Conservation (phyloP, 2,329 filamentous ascomycete genomes). For the Bipolaris gigantea region DNA sequence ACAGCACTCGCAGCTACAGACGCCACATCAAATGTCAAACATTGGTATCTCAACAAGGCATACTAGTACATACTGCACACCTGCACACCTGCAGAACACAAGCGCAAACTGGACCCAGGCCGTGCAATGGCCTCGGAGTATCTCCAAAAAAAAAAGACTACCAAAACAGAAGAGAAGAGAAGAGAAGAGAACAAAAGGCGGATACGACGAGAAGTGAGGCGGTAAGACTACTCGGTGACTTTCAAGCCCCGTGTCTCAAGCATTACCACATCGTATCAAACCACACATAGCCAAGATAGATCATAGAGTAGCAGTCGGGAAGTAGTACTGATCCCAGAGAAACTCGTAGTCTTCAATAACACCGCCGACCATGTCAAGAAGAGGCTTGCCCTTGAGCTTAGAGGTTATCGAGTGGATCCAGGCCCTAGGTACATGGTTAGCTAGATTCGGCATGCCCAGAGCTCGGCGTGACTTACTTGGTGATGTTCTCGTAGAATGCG, state of each 20-base stretch:
- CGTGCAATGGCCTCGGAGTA: constrained; percentile 2
- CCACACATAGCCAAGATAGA: neutral
- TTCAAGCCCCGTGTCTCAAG: neutral
- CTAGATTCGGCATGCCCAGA: neutral
- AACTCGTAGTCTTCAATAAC: constrained; percentile 97
- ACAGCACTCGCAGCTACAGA: neutral
- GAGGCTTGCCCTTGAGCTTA: constrained; percentile 70
- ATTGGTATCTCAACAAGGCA: constrained; percentile 28
- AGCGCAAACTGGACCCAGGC: neutral
- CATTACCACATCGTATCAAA: neutral
- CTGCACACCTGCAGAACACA: neutral
- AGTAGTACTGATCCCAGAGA: constrained; percentile 98
- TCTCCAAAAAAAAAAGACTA: neutral
- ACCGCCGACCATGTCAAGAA: constrained; percentile 79
- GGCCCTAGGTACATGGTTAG: constrained; percentile 46
- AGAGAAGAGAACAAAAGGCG: neutral
- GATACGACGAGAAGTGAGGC: neutral
- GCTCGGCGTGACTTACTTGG: constrained; percentile 54
- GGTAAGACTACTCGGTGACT: neutral
- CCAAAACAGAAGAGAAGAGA: no score
- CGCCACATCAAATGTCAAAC: neutral
- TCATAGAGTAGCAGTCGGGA: constrained; percentile 65
- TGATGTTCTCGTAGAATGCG: constrained; percentile 94
- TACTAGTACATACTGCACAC: constrained; percentile 10
- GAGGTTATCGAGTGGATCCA: constrained; percentile 70